Conservation (phyloP, 2,329 filamentous ascomycete species). For the Sporothrix luriei region DNA sequence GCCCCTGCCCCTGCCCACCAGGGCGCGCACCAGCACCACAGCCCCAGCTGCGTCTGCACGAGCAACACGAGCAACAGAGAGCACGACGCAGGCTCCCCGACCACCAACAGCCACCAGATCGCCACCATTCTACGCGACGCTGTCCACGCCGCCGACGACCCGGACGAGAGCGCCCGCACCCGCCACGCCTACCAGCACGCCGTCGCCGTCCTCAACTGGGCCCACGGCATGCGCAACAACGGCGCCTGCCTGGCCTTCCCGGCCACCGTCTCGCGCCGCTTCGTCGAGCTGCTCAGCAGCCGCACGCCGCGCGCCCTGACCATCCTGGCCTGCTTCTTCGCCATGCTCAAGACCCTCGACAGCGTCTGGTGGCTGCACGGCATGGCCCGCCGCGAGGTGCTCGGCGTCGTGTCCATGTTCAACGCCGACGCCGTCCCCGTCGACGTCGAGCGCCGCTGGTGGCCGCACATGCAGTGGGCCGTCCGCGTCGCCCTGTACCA, state of each 20-base stretch:
- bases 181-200: slow-evolving; percentile 64
- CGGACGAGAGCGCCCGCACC: slow-evolving; percentile 43
- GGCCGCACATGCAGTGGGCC: slow-evolving; percentile 64
- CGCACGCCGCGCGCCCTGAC: slow-evolving; percentile 63
- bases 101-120: slow-evolving; percentile 38
- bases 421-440: slow-evolving; percentile 54
- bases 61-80: background rate
- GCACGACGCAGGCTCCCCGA: background rate
- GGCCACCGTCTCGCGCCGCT: slow-evolving; percentile 64
- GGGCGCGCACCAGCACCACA: slow-evolving; percentile 1
- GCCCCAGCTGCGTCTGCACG: slow-evolving; percentile 25
- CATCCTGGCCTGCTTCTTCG: slow-evolving; percentile 68
- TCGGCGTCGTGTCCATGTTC: slow-evolving; percentile 63
- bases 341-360: slow-evolving; percentile 63
- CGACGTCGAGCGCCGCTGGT: slow-evolving; percentile 53
- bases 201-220: slow-evolving; percentile 68
- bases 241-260: slow-evolving; percentile 65
- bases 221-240: slow-evolving; percentile 61
- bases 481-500: slow-evolving; percentile 62
- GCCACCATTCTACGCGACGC: slow-evolving; percentile 42
- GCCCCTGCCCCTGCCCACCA: no score
- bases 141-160: slow-evolving; percentile 27
- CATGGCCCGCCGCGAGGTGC: slow-evolving; percentile 66
- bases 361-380: slow-evolving; percentile 70
- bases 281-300: slow-evolving; percentile 61